Base-by-base conservation (phyloP, 2,329 filamentous ascomycete genomes). In the Colletotrichum sp. region DNA sequence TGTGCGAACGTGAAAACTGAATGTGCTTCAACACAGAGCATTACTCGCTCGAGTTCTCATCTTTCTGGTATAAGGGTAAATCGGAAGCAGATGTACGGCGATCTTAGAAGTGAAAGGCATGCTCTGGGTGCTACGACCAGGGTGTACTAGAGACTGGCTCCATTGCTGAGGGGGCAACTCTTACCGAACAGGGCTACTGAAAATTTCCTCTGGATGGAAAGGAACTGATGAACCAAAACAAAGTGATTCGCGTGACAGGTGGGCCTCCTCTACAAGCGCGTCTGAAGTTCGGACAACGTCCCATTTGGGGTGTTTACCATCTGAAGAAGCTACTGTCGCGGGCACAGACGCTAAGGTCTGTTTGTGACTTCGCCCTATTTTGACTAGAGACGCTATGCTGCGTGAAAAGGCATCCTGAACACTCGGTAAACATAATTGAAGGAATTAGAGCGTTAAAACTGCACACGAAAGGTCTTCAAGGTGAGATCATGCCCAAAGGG, bases 231-330 rank as follows among this genome's bases (percentile, higher is more conserved):
- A 52, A 52, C n/a, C 43, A 52, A 21, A 21, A 52, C 10, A 52
- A 21, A 8, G 43, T 52, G 10, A 0, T 52, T 21, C 43, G 43
- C n/a, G 43, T 52, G 43, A 52, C 43, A 52, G 43, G 43, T 52
- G 43, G 43, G n/a, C 43, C 43, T 21, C 2, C 43, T 13, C 10
- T 52, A 13, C n/a, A 52, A 52, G 43, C 43, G 43, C 55, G 26
- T 28, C 55, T 58, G 55, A 58, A 26, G 13, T 58, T 58, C 55
- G 55, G 55, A 58, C 55, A 58, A 28, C 55, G 15, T 28, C 55
- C 24, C 26, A 58, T 58, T 58, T 28, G 16, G 55, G 55, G 24
- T 58, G 55, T 58, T 58, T 58, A 26, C 55, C 55, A 58, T 58
- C 55, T 52, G 43, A 52, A 52, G 10, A 52, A 13, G n/a, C 43